These are phyloP conservation scores for Nitzschia sp. DNA, from an alignment of 108 stramenopile species.

Conservation along the genomic window DNA sequence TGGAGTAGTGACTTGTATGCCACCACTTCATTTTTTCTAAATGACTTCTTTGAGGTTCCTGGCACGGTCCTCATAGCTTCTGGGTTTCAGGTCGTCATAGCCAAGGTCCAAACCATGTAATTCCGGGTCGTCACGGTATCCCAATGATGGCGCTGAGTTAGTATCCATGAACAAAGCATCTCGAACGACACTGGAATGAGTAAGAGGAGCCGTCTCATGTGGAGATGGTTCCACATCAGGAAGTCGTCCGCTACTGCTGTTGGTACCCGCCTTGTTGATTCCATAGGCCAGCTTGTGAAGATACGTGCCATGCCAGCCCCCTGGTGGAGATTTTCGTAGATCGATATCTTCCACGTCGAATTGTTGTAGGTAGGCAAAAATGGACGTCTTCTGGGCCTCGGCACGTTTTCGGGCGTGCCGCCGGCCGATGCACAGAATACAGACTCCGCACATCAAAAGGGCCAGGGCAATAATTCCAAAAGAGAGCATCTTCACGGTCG, in stretches of 20 bases:
- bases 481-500: not conserved
- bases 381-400: constrained; percentile 30
- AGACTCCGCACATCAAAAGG: not conserved
- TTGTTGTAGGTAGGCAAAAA: constrained; percentile 41
- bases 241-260: not conserved
- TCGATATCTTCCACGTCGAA: constrained; percentile 67
- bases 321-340: constrained; percentile 53
- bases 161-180: constrained; percentile 38
- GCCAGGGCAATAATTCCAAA: not conserved
- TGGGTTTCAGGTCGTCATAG: constrained; percentile 10
- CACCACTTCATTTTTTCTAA: too few relatives aligned
- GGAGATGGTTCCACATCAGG: not conserved
- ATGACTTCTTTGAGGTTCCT: too few relatives aligned
- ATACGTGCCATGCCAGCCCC: constrained; percentile 68
- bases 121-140: not conserved
- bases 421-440: not conserved
- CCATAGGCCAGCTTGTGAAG: constrained; percentile 51
- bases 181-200: constrained; percentile 30
- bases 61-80: not conserved
- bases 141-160: constrained; percentile 12
- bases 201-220: constrained; percentile 22
- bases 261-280: constrained; percentile 27
- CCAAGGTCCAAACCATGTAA: not conserved
- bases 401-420: not conserved
- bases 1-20: too few relatives aligned